These are phyloP conservation scores for Rosa persica DNA, from an alignment of 306 rosid species.

Conservation along the genomic window DNA sequence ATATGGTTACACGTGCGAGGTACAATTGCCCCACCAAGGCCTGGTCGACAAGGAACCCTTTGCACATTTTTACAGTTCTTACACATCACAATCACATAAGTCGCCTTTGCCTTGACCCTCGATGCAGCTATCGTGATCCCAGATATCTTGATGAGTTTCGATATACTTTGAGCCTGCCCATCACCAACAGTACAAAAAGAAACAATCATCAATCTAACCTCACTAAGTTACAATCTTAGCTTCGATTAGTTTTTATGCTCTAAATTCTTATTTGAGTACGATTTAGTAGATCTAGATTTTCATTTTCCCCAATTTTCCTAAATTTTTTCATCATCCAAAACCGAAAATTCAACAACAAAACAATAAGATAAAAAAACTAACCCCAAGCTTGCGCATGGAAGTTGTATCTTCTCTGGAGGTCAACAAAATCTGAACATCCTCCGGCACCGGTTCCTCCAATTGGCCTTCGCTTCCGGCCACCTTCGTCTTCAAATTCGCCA, in stretches of 20 bases:
- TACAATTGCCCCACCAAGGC: constrained; percentile 96
- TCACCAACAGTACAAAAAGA: neutral
- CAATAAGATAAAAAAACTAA: constrained; percentile 25
- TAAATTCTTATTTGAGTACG: neutral
- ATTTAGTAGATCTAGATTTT: neutral
- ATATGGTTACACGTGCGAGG: constrained; percentile 92
- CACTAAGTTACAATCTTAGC: neutral
- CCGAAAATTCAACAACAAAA: neutral
- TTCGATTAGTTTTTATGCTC: neutral
- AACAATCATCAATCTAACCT: neutral
- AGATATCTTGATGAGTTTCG: constrained; percentile 77
- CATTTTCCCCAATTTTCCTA: neutral
- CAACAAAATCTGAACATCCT: constrained; percentile 88
- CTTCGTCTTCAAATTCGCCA: constrained; percentile 74
- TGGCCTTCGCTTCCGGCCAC: constrained; percentile 80
- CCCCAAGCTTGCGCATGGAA: constrained; percentile 88
- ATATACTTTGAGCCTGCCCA: constrained; percentile 76
- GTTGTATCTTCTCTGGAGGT: constrained; percentile 79
- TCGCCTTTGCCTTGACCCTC: constrained; percentile 94
- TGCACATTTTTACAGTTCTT: constrained; percentile 78
- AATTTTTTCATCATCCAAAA: constrained; percentile 13
- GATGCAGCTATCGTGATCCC: constrained; percentile 98
- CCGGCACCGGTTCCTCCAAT: constrained; percentile 78
- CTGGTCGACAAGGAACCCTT: constrained; percentile 90
- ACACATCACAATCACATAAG: constrained; percentile 84